Conservation (phyloP, 1,284 basidiomycete genomes). For the Agroathelia rolfsii region DNA sequence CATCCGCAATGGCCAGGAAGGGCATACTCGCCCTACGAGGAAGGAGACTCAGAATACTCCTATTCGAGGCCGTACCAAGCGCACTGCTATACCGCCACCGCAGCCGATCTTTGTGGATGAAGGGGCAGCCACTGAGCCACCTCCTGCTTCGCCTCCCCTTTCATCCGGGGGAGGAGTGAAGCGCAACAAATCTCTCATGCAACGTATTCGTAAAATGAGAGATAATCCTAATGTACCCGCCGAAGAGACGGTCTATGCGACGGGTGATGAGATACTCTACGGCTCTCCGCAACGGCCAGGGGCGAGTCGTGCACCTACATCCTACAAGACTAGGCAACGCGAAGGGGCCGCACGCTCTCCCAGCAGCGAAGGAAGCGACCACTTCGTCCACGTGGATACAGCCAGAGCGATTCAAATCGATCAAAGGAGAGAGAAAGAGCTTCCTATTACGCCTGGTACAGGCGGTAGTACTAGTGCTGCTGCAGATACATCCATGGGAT, state of each 20-base stretch:
- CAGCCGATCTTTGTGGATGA: constrained; percentile 68
- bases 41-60: constrained; percentile 22
- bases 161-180: constrained; percentile 41
- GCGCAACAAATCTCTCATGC: constrained; percentile 72
- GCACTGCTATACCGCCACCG: constrained; percentile 58
- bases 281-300: too few species aligned
- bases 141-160: constrained; percentile 24
- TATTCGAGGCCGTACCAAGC: constrained; percentile 28
- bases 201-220: constrained; percentile 76
- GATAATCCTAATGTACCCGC: constrained; percentile 74
- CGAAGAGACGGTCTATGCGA: too few species aligned
- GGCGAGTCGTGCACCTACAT: too few species aligned
- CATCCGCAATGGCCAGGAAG: constrained; percentile 51
- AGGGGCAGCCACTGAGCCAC: constrained; percentile 20
- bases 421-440: constrained; percentile 57
- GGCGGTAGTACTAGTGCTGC: too few species aligned
- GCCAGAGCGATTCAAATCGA: too few species aligned
- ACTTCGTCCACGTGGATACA: constrained; percentile 59
- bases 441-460: constrained; percentile 48
- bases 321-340: constrained; percentile 20
- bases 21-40: constrained; percentile 25
- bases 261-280: constrained; percentile 28
- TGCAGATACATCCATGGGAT: constrained; percentile 26
- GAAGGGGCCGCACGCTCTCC: constrained; percentile 23
- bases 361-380: constrained; percentile 33